These are phyloP conservation scores for Ambrosia hybrid DNA, from an alignment of 140 eudicot genomes.

Conservation along the genomic window DNA sequence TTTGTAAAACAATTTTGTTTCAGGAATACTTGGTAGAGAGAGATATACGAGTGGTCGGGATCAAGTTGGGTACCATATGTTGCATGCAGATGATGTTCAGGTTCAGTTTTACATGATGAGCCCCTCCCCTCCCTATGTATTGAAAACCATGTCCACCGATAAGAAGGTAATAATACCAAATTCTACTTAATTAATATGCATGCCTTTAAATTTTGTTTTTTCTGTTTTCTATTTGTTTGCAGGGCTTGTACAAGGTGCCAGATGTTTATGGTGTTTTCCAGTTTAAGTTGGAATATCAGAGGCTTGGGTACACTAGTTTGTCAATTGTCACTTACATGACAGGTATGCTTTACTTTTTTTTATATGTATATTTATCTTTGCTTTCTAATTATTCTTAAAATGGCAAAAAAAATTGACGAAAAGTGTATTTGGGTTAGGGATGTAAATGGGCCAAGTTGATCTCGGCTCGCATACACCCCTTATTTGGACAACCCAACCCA, in stretches of 20 bases:
- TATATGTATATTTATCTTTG: too few relatives aligned
- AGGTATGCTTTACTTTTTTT: slow-evolving; percentile 36
- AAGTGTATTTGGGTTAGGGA: too few relatives aligned
- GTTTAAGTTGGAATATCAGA: slow-evolving; percentile 92
- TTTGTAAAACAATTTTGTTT: slow-evolving; percentile 11
- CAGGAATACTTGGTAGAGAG: slow-evolving; percentile 75
- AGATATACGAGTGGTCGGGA: slow-evolving; percentile 90
- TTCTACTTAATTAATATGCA: neutral
- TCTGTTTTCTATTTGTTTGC: slow-evolving; percentile 27
- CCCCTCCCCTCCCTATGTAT: slow-evolving; percentile 55
- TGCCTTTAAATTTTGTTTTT: neutral
- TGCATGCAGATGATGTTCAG: slow-evolving; percentile 68
- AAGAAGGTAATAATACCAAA: slow-evolving; percentile 52
- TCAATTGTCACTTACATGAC: slow-evolving; percentile 68
- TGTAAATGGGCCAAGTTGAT: too few relatives aligned
- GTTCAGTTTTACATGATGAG: slow-evolving; percentile 99
- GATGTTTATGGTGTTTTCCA: slow-evolving; percentile 98
- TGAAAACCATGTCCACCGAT: slow-evolving; percentile 72
- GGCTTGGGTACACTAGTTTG: slow-evolving; percentile 87
- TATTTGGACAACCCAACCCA: too few relatives aligned
- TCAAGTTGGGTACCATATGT: slow-evolving; percentile 87
- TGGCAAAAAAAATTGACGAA: too few relatives aligned
- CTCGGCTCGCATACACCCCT: too few relatives aligned
- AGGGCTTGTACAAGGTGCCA: slow-evolving; percentile 92
- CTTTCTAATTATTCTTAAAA: too few relatives aligned